Percentiles rank a stretch among this genome's conserved stretches.
Evolutionary conservation across 2,329 filamentous ascomycete species (phyloP).

Genomic region (Cyphellophora attinorum): DNA sequence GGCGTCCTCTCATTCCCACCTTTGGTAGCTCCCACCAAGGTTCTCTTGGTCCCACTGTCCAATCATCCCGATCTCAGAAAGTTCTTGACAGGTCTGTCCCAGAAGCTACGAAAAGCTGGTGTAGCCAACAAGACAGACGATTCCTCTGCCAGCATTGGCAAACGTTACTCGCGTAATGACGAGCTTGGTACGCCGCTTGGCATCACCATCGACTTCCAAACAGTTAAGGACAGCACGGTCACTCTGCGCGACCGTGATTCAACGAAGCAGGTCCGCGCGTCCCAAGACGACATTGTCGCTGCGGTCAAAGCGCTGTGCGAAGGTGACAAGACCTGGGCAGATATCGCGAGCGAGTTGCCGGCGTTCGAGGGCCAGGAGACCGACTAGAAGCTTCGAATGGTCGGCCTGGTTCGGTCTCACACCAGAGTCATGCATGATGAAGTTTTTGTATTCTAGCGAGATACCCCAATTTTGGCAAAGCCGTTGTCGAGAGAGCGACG

Average conservation of each 20-base stretch:
- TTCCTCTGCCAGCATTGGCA: slow-evolving; percentile 84
- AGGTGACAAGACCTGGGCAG: slow-evolving; percentile 56
- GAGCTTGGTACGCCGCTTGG: slow-evolving; percentile 91
- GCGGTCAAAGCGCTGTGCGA: slow-evolving; percentile 58
- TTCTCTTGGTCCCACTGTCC: slow-evolving; percentile 82
- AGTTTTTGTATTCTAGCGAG: background rate
- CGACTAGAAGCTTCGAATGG: slow-evolving; percentile 23
- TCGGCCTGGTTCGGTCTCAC: background rate
- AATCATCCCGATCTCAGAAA: slow-evolving; percentile 71
- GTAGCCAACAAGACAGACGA: slow-evolving; percentile 83
- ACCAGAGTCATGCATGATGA: background rate
- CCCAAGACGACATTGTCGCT: slow-evolving; percentile 67
- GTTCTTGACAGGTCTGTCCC: slow-evolving; percentile 61
- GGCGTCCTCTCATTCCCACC: slow-evolving; percentile 70
- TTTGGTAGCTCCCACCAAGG: slow-evolving; percentile 84
- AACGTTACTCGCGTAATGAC: slow-evolving; percentile 89
- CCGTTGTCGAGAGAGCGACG: background rate
- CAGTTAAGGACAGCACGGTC: slow-evolving; percentile 73
- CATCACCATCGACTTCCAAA: slow-evolving; percentile 94
- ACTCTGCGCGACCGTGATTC: slow-evolving; percentile 86
- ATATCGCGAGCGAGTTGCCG: slow-evolving; percentile 69
- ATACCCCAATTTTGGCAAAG: background rate
- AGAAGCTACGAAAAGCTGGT: slow-evolving; percentile 64
- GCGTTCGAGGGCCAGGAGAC: slow-evolving; percentile 69
- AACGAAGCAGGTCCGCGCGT: slow-evolving; percentile 80